Evolutionary conservation across 176 grass and related monocot genomes (phyloP), one percentile per base, ranked within the genome.

Genomic region (Eremochloa ophiuroides): DNA sequence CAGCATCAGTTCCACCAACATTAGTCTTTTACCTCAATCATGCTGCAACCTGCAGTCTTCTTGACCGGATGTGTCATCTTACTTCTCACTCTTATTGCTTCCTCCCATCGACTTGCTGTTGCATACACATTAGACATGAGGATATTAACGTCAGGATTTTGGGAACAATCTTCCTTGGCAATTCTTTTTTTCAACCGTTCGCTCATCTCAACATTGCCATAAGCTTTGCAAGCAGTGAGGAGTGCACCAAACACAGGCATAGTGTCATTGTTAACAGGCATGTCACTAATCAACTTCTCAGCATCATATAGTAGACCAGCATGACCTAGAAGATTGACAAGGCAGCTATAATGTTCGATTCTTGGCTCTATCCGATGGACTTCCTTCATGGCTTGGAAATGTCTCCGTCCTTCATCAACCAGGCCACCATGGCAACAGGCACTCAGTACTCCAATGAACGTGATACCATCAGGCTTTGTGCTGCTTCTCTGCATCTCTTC

Each of bases 51-150:
- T 84, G 86, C 86, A 59, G 80, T 87, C 84, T 94, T 94, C 86
- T 94, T 94, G 74, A 81, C 7, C 41, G 71, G 78, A 59, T 94
- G 65, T 15, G 77, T 51, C 76, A 94, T 94, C 88, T 87, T 69
- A 30, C 77, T 89, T 25, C 92, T 84, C 43, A 86, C 66, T 86
- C 82, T 86, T 25, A 71, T 59, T 10, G 60, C 88, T 66, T 94
- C 86, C 23, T 89, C 83, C 88, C 92, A 94, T 80, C 86, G 70
- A 50, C 35, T 84, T 79, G 88, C 86, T 13, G 80, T 75, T 59
- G 92, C 92, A 86, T 91, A 91, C 38, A 94, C 82, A 59, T 94
- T 91, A 50, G 88, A 88, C 42, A 94, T 73, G 23, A 94, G 83
- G 33, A 88, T 76, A 88, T 94, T 82, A 28, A 87, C 73, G 48